These are phyloP conservation scores for Dendryphion nanum DNA, from an alignment of 2,329 filamentous ascomycete species.

Conservation along the genomic window DNA sequence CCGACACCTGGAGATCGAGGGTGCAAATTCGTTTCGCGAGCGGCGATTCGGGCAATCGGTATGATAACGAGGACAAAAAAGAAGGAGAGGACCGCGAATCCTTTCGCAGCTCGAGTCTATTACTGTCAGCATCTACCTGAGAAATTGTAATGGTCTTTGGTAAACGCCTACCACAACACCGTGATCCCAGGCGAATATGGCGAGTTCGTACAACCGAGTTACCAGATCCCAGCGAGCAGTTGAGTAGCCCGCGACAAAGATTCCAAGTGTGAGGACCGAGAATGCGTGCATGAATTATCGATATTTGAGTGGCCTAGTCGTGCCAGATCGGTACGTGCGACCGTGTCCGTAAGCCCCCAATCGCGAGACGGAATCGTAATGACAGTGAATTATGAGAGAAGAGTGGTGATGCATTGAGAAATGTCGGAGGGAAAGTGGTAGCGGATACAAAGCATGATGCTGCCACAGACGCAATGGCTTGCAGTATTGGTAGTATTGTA, in stretches of 20 bases:
- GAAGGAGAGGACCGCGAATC: constrained; percentile 76
- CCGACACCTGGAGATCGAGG: constrained; percentile 74
- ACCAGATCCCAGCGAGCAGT: constrained; percentile 99
- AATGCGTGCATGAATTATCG: constrained; percentile 88
- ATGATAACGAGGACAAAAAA: constrained; percentile 83
- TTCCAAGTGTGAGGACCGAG: constrained; percentile 90
- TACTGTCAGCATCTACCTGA: no score
- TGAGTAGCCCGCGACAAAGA: constrained; percentile 99
- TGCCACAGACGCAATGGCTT: no score
- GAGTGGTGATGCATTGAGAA: no score
- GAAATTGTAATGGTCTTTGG: no score
- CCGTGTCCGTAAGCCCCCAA: no score
- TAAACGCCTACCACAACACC: constrained; percentile 75
- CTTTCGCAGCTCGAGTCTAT: constrained; percentile 81
- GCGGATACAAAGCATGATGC: no score
- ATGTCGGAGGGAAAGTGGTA: no score
- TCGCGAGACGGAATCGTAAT: no score
- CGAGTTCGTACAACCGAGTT: constrained; percentile 92
- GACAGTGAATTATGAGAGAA: no score
- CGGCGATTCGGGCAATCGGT: constrained; percentile 79
- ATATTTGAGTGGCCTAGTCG: constrained; percentile 11
- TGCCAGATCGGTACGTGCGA: no score
- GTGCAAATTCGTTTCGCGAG: constrained; percentile 77
- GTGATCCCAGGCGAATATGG: constrained; percentile 98
- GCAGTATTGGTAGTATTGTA: no score